These are phyloP conservation scores for Arthroderma sp. DNA, from an alignment of 2,329 filamentous ascomycete genomes.

Conservation along the genomic window DNA sequence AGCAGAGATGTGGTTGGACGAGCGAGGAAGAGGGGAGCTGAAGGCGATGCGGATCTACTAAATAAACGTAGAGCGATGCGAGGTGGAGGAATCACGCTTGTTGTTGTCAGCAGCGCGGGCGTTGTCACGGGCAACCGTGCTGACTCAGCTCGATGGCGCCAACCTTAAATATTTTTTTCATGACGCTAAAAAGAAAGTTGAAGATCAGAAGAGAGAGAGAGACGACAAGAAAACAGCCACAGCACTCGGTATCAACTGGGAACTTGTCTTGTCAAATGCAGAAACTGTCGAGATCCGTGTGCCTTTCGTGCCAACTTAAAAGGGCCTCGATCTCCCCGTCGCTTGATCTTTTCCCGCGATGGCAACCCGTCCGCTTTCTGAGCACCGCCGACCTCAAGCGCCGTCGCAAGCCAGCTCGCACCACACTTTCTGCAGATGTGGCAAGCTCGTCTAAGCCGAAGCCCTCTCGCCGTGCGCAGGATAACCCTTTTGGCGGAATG, in stretches of 20 bases:
- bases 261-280: neutral
- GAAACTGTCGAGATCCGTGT: conserved; percentile 14
- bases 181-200: neutral
- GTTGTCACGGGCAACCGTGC: conserved; percentile 1
- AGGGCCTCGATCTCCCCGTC: neutral
- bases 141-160: neutral
- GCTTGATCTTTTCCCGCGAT: conserved; percentile 9
- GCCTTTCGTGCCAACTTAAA: conserved; percentile 22
- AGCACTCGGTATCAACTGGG: neutral
- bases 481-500: conserved; percentile 47
- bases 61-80: neutral
- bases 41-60: neutral
- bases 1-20: neutral
- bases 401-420: conserved; percentile 23
- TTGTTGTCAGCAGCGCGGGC: neutral
- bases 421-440: conserved; percentile 28
- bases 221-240: neutral
- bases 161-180: neutral
- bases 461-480: conserved; percentile 28
- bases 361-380: conserved; percentile 19
- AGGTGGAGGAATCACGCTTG: neutral
- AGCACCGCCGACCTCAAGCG: conserved; percentile 20
- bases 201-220: neutral
- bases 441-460: conserved; percentile 20
- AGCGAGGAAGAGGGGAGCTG: neutral